Base-by-base conservation (phyloP, 192 early-diverging fungal genomes). In the Coemansia sp. region DNA sequence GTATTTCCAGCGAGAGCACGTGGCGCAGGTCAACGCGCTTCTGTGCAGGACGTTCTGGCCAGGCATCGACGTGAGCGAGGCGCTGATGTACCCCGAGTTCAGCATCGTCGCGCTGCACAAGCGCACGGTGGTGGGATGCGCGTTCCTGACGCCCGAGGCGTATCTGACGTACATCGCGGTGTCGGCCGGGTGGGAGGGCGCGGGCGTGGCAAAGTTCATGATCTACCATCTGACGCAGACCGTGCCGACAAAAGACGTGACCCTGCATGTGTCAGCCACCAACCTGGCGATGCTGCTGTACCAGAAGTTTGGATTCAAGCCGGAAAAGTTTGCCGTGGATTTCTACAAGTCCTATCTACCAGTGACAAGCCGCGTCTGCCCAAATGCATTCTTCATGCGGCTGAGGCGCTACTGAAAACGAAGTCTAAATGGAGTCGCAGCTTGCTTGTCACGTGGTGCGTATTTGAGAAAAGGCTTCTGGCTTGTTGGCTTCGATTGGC, bases 321-420 rank as follows among this genome's bases (percentile, higher is more conserved):
- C 95, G 1, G 95, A 97, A 61, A 88, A 92, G 64, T 97, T 93
- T 73, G 84, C 92, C 54, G 87, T 94, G 14, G 87, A 89, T 55
- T 97, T 97, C 74, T 96, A 97, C 75, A 89, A 93, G 73, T 88
- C 93, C 71, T 96, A 96, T 71, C 66, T 95, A 17, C 90, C 94
- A 1, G 68, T 83, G 12, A 79, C 88, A 18, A 92, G 90, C 71
- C 60, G 70, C 7, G 86, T 84, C 48, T 92, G 91, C 65, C 90
- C 90, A 50, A 94, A 94, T 68, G 95, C 95, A 0, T 94, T 97
- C 64, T 93, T 95, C 69, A 83, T 94, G 71, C 79, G 95, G 1
- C 65, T 94, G 63, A 64, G 93, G 54, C 75, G 90, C 61, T 93
- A 84, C 56, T 82, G 64, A 49, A 2, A 18, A 22, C 33, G 4